These are phyloP conservation scores for Batrachochytrium dendrobatidis DNA, from an alignment of 371 early-diverging fungal species.

Conservation along the genomic window DNA sequence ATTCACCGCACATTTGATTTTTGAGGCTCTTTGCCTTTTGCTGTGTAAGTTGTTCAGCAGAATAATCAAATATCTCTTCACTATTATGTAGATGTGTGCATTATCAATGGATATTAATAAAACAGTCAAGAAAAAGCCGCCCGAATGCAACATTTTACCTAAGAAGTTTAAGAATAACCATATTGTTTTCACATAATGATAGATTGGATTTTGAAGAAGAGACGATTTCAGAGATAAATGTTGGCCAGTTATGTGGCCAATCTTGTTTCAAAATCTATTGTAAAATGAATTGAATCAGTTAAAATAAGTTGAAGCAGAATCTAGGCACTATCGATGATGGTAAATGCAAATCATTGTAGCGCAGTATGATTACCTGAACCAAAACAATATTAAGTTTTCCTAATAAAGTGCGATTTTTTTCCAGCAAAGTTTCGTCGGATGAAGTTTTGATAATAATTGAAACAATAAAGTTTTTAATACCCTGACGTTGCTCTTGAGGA, in stretches of 20 bases:
- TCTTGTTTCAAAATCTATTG: slow-evolving; percentile 97
- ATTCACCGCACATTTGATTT: slow-evolving; percentile 92
- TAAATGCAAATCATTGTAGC: not conserved
- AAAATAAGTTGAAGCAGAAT: not conserved
- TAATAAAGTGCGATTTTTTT: slow-evolving; percentile 66
- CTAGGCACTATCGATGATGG: not conserved
- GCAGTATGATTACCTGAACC: slow-evolving; percentile 65
- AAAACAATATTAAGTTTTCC: slow-evolving; percentile 90
- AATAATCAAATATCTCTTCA: slow-evolving; percentile 98
- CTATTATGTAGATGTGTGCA: slow-evolving; percentile 33
- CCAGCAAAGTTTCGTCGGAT: slow-evolving; percentile 66
- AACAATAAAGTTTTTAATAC: slow-evolving; percentile 92
- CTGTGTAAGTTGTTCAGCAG: slow-evolving; percentile 96
- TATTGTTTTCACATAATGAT: slow-evolving; percentile 96
- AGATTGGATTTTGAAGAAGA: slow-evolving; percentile 85
- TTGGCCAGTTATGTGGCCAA: slow-evolving; percentile 99
- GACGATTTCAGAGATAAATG: slow-evolving; percentile 97
- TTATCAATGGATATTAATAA: not conserved
- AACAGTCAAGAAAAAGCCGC: not conserved
- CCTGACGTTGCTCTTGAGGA: slow-evolving; percentile 80
- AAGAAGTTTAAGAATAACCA: slow-evolving; percentile 93
- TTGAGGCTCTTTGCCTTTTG: slow-evolving; percentile 85
- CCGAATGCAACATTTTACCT: slow-evolving; percentile 47
- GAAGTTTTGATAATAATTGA: slow-evolving; percentile 83
- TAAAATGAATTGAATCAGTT: slow-evolving; percentile 8